Evolutionary conservation across 768 basidiomycete genomes (phyloP).

Genomic region (Trametes sanguinea): DNA sequence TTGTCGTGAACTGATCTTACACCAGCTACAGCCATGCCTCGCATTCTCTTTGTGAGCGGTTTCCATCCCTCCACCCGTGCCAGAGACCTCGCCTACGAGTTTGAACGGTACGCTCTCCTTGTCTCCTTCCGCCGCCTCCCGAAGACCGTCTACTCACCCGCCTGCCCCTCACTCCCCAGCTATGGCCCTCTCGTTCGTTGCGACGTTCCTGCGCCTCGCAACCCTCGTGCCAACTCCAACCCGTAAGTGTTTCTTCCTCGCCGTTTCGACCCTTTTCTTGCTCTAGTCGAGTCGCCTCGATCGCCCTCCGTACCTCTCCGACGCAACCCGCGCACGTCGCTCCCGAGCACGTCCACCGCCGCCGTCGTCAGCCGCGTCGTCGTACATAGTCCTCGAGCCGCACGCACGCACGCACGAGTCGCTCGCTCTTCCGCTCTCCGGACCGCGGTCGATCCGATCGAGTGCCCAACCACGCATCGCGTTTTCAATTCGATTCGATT

Average conservation of each 20-base stretch:
- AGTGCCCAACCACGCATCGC: conserved; percentile 21
- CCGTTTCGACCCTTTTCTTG: conserved; percentile 24
- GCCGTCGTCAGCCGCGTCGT: conserved; percentile 8
- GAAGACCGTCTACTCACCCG: background rate
- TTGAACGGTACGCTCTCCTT: conserved; percentile 63
- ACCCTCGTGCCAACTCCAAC: conserved; percentile 70
- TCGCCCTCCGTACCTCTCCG: conserved; percentile 12
- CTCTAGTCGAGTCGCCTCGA: conserved; percentile 38
- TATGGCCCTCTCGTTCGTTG: conserved; percentile 84
- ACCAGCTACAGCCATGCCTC: conserved; percentile 51
- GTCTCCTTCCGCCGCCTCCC: background rate
- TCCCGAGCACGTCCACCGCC: conserved; percentile 13
- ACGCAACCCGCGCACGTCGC: background rate
- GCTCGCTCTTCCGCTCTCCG: conserved; percentile 4
- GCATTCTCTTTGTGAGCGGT: conserved; percentile 85
- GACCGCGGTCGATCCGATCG: conserved; percentile 10
- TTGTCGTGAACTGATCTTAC: background rate
- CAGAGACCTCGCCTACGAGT: conserved; percentile 81
- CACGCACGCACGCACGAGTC: conserved; percentile 1
- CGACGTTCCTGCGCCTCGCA: conserved; percentile 86
- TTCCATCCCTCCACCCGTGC: conserved; percentile 84
- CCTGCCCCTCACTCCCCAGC: conserved; percentile 39
- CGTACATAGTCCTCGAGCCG: conserved; percentile 4
- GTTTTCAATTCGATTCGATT: conserved; percentile 17
- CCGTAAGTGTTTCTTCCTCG: conserved; percentile 65